These are phyloP conservation scores for Phytophthora pluvialis DNA, from an alignment of 352 stramenopile species.

Conservation along the genomic window DNA sequence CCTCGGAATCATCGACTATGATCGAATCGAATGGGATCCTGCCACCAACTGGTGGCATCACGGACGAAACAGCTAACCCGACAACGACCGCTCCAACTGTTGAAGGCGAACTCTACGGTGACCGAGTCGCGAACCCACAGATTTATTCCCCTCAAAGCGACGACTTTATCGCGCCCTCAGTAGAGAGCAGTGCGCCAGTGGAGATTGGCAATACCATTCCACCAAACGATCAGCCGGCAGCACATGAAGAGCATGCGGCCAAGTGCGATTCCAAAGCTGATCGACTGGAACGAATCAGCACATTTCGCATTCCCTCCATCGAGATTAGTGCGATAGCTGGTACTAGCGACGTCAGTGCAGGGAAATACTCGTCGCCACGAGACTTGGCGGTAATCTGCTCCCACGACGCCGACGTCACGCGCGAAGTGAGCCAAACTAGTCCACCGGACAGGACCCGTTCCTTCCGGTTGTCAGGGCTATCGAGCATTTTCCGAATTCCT, in stretches of 20 bases:
- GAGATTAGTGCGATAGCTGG: constrained; percentile 17
- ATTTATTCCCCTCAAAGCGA: background rate
- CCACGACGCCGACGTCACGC: background rate
- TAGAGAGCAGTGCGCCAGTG: background rate
- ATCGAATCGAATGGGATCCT: constrained; percentile 4
- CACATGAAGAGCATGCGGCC: background rate
- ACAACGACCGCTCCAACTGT: background rate
- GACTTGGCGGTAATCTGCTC: background rate
- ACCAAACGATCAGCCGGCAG: background rate
- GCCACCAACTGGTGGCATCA: background rate
- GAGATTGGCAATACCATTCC: background rate
- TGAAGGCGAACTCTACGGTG: background rate
- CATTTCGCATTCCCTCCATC: constrained; percentile 24
- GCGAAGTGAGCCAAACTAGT: background rate
- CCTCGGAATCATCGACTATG: background rate
- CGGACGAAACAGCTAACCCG: background rate
- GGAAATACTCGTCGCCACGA: constrained; percentile 1
- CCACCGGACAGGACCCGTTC: constrained; percentile 10
- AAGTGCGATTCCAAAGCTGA: background rate
- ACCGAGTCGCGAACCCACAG: background rate
- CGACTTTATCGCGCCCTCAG: background rate
- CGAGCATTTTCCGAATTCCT: constrained; percentile 21
- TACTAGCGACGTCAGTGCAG: background rate
- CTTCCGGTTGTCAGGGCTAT: constrained; percentile 9
- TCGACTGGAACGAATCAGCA: background rate